Percentiles rank a stretch among this genome's conserved stretches.
Conservation (phyloP, 768 basidiomycete species). For the Strobilomyces dryophilus region DNA sequence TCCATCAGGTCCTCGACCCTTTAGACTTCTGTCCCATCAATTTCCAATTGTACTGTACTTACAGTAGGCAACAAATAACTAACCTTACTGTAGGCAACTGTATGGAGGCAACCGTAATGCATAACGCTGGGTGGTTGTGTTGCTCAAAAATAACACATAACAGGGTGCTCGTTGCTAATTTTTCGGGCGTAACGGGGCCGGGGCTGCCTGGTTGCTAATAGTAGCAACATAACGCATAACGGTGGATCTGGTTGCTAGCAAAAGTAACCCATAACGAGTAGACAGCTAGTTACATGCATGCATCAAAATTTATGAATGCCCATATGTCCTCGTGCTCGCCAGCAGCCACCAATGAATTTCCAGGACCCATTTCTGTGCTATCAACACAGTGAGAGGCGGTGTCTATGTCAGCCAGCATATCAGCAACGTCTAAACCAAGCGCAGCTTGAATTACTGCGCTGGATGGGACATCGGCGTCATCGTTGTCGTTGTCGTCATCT, state of each 20-base stretch:
- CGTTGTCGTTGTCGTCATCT: conserved; percentile 2
- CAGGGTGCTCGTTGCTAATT: too few species aligned
- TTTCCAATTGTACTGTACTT: too few species aligned
- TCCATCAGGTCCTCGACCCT: too few species aligned
- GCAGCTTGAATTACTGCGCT: conserved; percentile 3
- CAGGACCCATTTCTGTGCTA: neutral
- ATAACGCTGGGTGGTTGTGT: too few species aligned
- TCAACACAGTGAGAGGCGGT: neutral
- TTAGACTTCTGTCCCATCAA: too few species aligned
- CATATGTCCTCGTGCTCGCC: conserved; percentile 1
- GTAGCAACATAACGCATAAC: too few species aligned
- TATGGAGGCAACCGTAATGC: neutral
- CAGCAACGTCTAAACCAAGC: neutral
- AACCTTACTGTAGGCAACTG: neutral
- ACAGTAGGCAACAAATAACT: too few species aligned
- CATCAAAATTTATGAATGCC: neutral
- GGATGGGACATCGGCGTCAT: conserved; percentile 3
- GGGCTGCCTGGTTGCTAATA: too few species aligned
- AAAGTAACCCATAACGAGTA: too few species aligned
- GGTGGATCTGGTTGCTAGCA: neutral
- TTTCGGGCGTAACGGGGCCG: too few species aligned
- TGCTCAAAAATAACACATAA: too few species aligned
- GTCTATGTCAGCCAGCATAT: neutral
- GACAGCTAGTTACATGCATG: too few species aligned
- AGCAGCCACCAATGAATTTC: neutral